Evolutionary conservation across 345 rosid genomes (phyloP), one percentile per base, ranked within the genome.

Genomic region (Eutrema heterophyllum): DNA sequence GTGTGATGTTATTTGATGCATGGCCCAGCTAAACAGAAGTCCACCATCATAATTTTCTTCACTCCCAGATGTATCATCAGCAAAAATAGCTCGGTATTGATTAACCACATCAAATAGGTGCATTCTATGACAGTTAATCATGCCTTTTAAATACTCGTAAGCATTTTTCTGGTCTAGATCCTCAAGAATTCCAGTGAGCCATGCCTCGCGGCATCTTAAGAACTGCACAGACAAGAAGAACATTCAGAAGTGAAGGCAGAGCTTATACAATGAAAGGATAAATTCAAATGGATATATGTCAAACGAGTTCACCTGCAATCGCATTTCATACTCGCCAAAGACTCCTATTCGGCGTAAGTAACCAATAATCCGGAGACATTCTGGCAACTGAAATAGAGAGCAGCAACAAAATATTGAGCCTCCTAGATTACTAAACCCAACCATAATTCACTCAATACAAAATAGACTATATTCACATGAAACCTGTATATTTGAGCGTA

Each of bases 111-210:
- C 97, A 71, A 95, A 90, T 63, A 92, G 90, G 84, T 92, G 90
- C 85, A 80, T 88, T 63, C 97, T 85, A 35, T 91, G 97, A 78
- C 92, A 88, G 74, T 84, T 82, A 81, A 86, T 83, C 93, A 87
- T 90, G 77, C 99, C 99, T 82, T 92, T 92, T 70, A 95, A 79
- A 85, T 87, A 92, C 68, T 90, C 97, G 64, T 92, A 95, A 15
- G 96, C 89, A 83, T 84, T 92, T 74, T 81, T 84, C 81, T 89
- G 99, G 80, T 90, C 96, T 67, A 92, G 78, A 86, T 95, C 97
- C 80, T 92, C 98, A 6, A 95, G 93, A 81, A 95, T 87, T 62
- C 97, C 97, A 78, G 93, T 87, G 73, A 95, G 96, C 99, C 99
- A 95, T 48, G 98, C 90, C 80, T 92, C 99, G 51, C 96, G 91